These are phyloP conservation scores for Pichia terricola DNA, from an alignment of 1,139 yeast genomes.

Conservation along the genomic window DNA sequence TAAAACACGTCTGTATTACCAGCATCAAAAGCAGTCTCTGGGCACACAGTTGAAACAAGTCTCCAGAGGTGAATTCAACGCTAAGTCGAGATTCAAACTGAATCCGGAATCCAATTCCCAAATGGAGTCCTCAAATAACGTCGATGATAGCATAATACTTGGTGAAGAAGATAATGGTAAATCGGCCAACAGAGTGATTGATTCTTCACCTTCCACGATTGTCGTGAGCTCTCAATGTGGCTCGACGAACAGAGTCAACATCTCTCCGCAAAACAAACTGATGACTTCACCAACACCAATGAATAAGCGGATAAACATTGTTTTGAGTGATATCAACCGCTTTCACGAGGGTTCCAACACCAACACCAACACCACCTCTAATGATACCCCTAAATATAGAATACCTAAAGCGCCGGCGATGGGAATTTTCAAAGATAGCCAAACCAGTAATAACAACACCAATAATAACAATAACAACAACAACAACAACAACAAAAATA, in stretches of 20 bases:
- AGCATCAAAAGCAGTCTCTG: too few relatives aligned
- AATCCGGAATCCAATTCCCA: too few relatives aligned
- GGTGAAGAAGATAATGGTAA: background rate
- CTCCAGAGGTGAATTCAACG: too few relatives aligned
- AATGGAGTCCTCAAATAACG: too few relatives aligned
- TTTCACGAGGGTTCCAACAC: background rate
- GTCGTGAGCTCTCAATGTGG: conserved; percentile 10
- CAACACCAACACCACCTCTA: background rate
- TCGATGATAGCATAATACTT: too few relatives aligned
- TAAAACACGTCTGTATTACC: too few relatives aligned
- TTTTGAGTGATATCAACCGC: too few relatives aligned
- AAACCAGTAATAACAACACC: background rate
- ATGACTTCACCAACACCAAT: conserved; percentile 12
- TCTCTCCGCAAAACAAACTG: conserved; percentile 1
- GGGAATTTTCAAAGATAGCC: conserved; percentile 9
- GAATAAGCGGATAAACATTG: conserved; percentile 2
- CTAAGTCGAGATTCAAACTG: too few relatives aligned
- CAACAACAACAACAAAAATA: background rate
- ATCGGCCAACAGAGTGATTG: background rate
- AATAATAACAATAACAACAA: background rate
- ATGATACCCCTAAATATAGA: too few relatives aligned
- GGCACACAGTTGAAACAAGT: too few relatives aligned
- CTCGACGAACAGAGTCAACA: conserved; percentile 1
- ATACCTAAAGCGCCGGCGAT: conserved; percentile 3
- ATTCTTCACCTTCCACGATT: conserved; percentile 15